Base-by-base conservation (phyloP, 441 rosid genomes). In the Aleurites moluccanus region DNA sequence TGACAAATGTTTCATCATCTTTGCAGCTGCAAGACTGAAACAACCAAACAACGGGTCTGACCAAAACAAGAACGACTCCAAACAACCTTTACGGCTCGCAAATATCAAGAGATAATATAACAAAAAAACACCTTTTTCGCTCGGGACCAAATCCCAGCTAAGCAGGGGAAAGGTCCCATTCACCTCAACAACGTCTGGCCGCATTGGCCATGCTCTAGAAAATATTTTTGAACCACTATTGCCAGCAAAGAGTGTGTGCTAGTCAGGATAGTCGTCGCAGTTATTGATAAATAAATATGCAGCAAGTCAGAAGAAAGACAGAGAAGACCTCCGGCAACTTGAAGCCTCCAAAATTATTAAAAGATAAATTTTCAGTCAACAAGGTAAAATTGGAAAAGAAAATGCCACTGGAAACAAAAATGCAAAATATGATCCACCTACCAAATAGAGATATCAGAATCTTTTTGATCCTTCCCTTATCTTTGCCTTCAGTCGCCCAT, bases 341-440 rank as follows among this genome's bases (percentile, higher is more conserved):
- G 65, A 56, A 70, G 77, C 75, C 84, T 81, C 82, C 70, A 53
- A 75, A 72, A 79, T 79, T 83, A 83, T 81, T 80, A 35, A 38
- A 76, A 76, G 72, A 64, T 76, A n/a, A 52, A 16, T 62, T 74
- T 56, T 69, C 68, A 64, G 75, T 64, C n/a, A 74, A 75, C 70
- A 38, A 16, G 35, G 73, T 27, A 49, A 53, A 70, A 73, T 75
- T 55, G 49, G 16, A 35, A n/a, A 28, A 64, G 47, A 61, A 50
- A 75, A 72, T 33, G 75, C 70, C 64, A 56, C 27, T 10, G 42
- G 74, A 42, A 68, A 64, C 42, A 68, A 73, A 62, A 50, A 64
- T 64, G 30, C 42, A 59, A 40, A 42, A 56, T 66, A 50, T 79
- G 59, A 69, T 73, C 77, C 49, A 69, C 79, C 83, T 80, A 74